Base-by-base conservation (phyloP, 2,329 filamentous ascomycete genomes). In the Sclerotinia borealis region DNA sequence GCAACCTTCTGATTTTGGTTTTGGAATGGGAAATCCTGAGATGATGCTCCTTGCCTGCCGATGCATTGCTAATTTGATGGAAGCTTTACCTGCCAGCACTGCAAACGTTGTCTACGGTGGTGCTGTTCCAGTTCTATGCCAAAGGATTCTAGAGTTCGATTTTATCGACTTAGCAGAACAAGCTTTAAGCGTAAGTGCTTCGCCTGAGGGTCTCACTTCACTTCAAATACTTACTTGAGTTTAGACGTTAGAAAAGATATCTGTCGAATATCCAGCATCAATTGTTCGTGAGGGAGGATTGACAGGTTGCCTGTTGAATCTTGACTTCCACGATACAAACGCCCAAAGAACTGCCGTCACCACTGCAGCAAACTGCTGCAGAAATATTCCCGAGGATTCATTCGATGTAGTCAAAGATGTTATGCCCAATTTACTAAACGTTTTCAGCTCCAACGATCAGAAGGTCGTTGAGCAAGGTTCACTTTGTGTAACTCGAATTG, bases 101-200 rank as follows among this genome's bases (percentile, higher is more conserved):
- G 91, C 92, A 15, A 97, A 96, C 74, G 92, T 99, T 17, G 95
- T 98, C 4, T 98, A 98, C 74, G 93, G 93, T n/a, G 92, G 92
- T 56, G 95, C 95, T 39, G 95, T 99, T 6, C 93, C 95, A 2
- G 87, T 99, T 15, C 80, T 99, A 31, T 98, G 95, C 77, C 91
- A 93, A 73, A 99, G 98, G 77, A 81, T 99, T 36, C 81, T 98
- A 65, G 93, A 98, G 76, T 98, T 98, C 51, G 89, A 93, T 66
- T 99, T 93, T 75, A 99, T 99, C 74, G 95, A 99, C 76, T 81
- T 99, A 61, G 96, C 96, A 43, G 95, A 99, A 77, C 96, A 99
- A 78, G 92, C 95, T 64, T 79, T 99, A 56, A 99, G 92, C 79
- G 82, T 84, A 76, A 74, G 81, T 79, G 27, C 61, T 63, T 63